These are phyloP conservation scores for Chamaecyparis obtusa DNA, from an alignment of 75 land plant species.

Conservation along the genomic window DNA sequence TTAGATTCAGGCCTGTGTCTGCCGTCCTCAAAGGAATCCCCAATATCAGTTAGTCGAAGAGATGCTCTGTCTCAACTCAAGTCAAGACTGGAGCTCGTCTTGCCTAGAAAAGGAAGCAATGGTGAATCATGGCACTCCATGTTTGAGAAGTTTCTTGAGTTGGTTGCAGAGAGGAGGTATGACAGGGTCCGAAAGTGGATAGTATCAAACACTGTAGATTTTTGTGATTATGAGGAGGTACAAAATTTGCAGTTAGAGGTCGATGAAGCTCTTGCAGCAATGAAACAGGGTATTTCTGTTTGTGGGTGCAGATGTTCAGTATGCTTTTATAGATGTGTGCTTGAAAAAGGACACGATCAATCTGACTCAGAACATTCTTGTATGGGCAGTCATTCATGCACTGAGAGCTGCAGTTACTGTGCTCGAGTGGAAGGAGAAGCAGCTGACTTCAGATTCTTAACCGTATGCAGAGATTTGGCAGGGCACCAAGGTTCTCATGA, in stretches of 20 bases:
- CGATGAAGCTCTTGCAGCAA: slow-evolving; percentile 10
- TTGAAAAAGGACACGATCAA: slow-evolving; percentile 15
- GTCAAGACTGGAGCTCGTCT: slow-evolving; percentile 9
- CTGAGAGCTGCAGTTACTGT: slow-evolving; percentile 24
- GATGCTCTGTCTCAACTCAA: slow-evolving; percentile 10
- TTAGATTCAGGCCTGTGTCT: neutral
- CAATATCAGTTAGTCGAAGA: neutral
- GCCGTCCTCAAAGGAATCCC: neutral
- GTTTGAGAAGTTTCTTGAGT: too few species aligned
- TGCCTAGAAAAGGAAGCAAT: slow-evolving; percentile 2
- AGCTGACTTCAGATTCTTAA: too few species aligned
- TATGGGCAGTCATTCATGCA: slow-evolving; percentile 24
- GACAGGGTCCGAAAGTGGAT: too few species aligned
- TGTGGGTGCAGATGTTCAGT: slow-evolving; percentile 28
- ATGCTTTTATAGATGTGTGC: slow-evolving; percentile 32
- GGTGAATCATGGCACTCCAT: slow-evolving; percentile 27
- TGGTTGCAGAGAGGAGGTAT: too few species aligned
- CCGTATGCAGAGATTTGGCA: slow-evolving; percentile 22
- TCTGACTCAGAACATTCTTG: slow-evolving; percentile 24
- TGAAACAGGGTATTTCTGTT: slow-evolving; percentile 16
- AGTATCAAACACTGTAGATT: slow-evolving; percentile 14
- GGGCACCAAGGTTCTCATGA: slow-evolving; percentile 27
- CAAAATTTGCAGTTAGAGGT: slow-evolving; percentile 27
- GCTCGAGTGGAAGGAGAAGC: neutral
- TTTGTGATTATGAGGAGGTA: slow-evolving; percentile 22